Percentiles rank a stretch among this genome's conserved stretches.
Conservation (phyloP, 805 yeast species). For the Wickerhamiella bombiphila region DNA sequence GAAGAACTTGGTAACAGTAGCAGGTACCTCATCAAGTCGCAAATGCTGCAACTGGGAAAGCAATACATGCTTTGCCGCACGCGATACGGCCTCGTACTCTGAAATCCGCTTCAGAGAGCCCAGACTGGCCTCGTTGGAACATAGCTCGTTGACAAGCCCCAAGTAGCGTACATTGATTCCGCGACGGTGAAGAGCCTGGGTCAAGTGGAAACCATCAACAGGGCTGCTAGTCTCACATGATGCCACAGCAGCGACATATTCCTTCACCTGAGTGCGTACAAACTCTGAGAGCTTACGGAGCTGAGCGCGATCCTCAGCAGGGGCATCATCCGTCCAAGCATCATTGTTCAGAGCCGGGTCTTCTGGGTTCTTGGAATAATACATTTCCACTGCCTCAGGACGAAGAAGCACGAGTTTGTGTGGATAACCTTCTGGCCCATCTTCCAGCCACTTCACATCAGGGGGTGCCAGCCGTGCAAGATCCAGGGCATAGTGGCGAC, state of each 20-base stretch:
- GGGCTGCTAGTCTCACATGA: conserved; percentile 41
- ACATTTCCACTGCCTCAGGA: conserved; percentile 58
- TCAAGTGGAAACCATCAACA: conserved; percentile 65
- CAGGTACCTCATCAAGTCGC: conserved; percentile 43
- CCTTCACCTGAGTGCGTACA: conserved; percentile 47
- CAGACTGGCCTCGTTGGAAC: conserved; percentile 29
- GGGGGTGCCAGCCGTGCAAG: conserved; percentile 71
- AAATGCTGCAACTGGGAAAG: conserved; percentile 32
- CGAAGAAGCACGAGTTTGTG: conserved; percentile 68
- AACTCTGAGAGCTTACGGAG: conserved; percentile 59
- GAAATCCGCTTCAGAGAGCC: conserved; percentile 30
- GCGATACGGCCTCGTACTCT: conserved; percentile 51
- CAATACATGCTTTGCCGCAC: conserved; percentile 64
- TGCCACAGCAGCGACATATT: conserved; percentile 41
- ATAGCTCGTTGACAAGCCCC: conserved; percentile 40
- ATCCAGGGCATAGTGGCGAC: conserved; percentile 72
- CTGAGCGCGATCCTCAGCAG: conserved; percentile 40
- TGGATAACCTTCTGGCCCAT: conserved; percentile 43
- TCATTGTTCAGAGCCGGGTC: conserved; percentile 55
- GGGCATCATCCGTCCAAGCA: conserved; percentile 36
- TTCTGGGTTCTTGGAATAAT: conserved; percentile 32
- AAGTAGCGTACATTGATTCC: conserved; percentile 87
- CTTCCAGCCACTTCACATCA: conserved; percentile 62
- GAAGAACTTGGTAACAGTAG: conserved; percentile 54
- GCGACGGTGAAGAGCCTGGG: conserved; percentile 49